Evolutionary conservation across 2,329 filamentous ascomycete genomes (phyloP).

Genomic region (Aspergillus pseudoglaucus): DNA sequence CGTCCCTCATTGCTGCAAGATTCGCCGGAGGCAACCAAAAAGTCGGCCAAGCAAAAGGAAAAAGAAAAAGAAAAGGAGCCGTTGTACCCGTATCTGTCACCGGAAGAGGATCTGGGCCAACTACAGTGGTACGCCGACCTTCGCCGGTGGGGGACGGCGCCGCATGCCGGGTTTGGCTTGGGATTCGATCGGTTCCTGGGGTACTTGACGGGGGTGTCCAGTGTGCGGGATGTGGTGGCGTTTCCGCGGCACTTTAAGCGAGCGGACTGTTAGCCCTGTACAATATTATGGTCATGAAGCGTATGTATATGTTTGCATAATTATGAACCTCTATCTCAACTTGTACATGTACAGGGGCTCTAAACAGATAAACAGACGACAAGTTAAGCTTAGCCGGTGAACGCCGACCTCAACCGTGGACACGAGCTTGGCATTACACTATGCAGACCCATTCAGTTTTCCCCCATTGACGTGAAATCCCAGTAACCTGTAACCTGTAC

Average conservation of each 20-base stretch:
- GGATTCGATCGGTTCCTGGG: slow-evolving; percentile 82
- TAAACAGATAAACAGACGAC: neutral
- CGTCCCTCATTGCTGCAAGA: neutral
- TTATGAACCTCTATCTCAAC: neutral
- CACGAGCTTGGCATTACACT: no score
- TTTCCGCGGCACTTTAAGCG: slow-evolving; percentile 66
- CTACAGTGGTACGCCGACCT: slow-evolving; percentile 86
- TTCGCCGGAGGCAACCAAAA: neutral
- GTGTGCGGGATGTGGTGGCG: slow-evolving; percentile 75
- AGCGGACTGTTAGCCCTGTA: slow-evolving; percentile 41
- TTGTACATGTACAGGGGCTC: neutral
- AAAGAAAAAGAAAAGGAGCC: slow-evolving; percentile 8
- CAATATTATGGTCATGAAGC: neutral
- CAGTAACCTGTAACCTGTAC: no score
- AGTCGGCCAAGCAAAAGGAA: slow-evolving; percentile 12
- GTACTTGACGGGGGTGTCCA: slow-evolving; percentile 74
- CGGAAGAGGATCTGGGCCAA: slow-evolving; percentile 40
- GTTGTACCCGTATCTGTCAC: slow-evolving; percentile 30
- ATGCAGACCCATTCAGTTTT: no score
- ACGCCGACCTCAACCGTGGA: no score
- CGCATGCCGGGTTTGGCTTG: slow-evolving; percentile 84
- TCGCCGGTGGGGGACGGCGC: slow-evolving; percentile 81
- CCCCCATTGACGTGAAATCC: no score
- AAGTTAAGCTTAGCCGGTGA: no score
- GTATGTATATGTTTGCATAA: neutral